Evolutionary conservation across 139 green algal genomes (phyloP), one percentile per base, ranked within the genome.

Genomic region (Astrephomene gubernaculifera): DNA sequence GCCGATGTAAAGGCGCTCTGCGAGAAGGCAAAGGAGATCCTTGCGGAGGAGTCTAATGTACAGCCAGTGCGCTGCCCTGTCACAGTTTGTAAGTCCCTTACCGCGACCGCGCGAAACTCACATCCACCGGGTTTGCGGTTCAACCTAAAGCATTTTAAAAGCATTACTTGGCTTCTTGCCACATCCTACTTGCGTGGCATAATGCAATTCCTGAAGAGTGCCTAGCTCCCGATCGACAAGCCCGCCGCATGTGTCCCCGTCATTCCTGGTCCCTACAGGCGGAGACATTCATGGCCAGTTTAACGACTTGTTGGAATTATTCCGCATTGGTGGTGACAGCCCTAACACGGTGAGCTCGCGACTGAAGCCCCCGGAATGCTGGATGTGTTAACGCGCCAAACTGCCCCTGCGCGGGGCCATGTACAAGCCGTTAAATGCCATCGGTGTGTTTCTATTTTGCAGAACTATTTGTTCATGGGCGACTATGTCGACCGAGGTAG

Each of bases 391-490:
- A n/a, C n/a, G n/a, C n/a, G n/a, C n/a, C n/a, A n/a, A n/a, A n/a
- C n/a, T n/a, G n/a, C n/a, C n/a, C n/a, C n/a, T n/a, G n/a, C n/a
- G n/a, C n/a, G n/a, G n/a, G n/a, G n/a, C n/a, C n/a, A n/a, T n/a
- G n/a, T n/a, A n/a, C n/a, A n/a, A n/a, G n/a, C n/a, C n/a, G n/a
- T n/a, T n/a, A n/a, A n/a, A n/a, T n/a, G n/a, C n/a, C n/a, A n/a
- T n/a, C n/a, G n/a, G n/a, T n/a, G n/a, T n/a, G n/a, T n/a, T n/a
- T n/a, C n/a, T n/a, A n/a, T 36, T 79, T 4, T 19, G 60, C 78
- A 84, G 78, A 99, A 99, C 91, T 99, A 99, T 79, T 88, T 99
- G 35, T 99, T 99, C 89, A 98, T 99, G 96, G 97, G 97, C 0
- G 97, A 99, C 93, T 99, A 99, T 87, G 97, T 99, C 41, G 97